Percentiles rank a stretch among this genome's conserved stretches.
Evolutionary conservation across 441 rosid genomes (phyloP).

Genomic region (Corymbia citriodora): DNA sequence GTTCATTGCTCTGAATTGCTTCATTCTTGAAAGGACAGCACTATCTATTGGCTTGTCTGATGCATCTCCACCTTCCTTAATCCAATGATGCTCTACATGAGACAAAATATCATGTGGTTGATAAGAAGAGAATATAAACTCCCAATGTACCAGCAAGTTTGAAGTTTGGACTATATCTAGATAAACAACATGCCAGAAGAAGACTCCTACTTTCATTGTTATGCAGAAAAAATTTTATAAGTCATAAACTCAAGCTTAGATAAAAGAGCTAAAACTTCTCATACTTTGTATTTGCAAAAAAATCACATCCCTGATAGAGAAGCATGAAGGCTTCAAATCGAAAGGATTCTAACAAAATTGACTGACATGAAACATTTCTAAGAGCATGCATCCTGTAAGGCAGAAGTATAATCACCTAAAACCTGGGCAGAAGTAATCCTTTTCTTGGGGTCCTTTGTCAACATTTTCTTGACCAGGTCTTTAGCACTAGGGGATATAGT

Average conservation of each 20-base stretch:
- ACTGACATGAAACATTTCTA: not conserved
- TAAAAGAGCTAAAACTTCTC: not conserved
- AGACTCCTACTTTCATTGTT: not conserved
- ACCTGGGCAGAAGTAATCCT: conserved; percentile 60
- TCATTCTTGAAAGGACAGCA: conserved; percentile 71
- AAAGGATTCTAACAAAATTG: not conserved
- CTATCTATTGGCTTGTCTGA: conserved; percentile 63
- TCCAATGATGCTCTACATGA: conserved; percentile 54
- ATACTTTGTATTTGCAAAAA: not conserved
- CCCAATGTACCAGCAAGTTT: not conserved
- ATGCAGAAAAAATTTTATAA: not conserved
- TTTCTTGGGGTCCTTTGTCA: conserved; percentile 55
- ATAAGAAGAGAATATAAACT: not conserved
- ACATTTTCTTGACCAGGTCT: conserved; percentile 60
- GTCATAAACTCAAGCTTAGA: not conserved
- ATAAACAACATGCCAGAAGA: not conserved
- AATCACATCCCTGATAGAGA: not conserved
- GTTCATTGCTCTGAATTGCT: conserved; percentile 70
- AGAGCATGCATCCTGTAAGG: not conserved
- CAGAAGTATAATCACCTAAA: conserved; percentile 33
- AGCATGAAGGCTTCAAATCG: not conserved
- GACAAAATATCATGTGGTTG: not conserved
- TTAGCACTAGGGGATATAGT: conserved; percentile 60
- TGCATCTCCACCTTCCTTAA: conserved; percentile 59
- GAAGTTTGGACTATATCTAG: not conserved